Evolutionary conservation across 345 rosid species (phyloP), one percentile per base, ranked within the genome.

Genomic region (Rhizophora mangle): DNA sequence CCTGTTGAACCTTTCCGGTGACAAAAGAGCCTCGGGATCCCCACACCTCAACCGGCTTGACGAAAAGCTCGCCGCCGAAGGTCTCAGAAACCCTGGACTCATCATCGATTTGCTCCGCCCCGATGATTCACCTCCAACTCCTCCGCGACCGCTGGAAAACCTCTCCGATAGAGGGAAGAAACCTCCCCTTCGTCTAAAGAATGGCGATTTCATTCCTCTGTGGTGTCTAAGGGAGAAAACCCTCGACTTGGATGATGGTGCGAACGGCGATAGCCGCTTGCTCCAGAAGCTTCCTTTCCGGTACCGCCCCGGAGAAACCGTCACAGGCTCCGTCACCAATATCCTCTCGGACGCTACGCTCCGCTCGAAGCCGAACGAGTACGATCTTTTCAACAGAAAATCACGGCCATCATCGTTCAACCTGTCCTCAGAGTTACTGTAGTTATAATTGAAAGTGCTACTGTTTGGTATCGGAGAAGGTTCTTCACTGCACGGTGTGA

Each of bases 21-120:
- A 94, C 2, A 94, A 69, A 49, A 94, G 64, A 46, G 98, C 98
- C 84, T 94, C 98, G 22, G 98, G 98, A 81, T 94, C 97, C 58
- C 98, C 98, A 69, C 98, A 94, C 77, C 98, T 74, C 20, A 91
- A 70, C 77, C 98, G 73, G 81, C 98, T 94, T 43, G 98, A 89
- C 60, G 96, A 83, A 77, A 85, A 87, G 22, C 83, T 80, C 53
- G 84, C 81, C 51, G 72, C 78, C 16, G 84, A 68, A 19, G 89
- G 69, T 68, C 87, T 64, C 1, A 76, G 65, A 61, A 86, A 88
- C 96, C 85, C 85, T 21, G 96, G 98, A 26, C 98, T 93, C 78
- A 87, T 81, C 92, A 89, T 81, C 7, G 96, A 86, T 78, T 91
- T 93, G 62, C 81, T 82, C 72, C 89, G 74, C 75, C 92, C 71